These are phyloP conservation scores for Boechera divaricarpa DNA, from an alignment of 345 rosid species.

Conservation along the genomic window DNA sequence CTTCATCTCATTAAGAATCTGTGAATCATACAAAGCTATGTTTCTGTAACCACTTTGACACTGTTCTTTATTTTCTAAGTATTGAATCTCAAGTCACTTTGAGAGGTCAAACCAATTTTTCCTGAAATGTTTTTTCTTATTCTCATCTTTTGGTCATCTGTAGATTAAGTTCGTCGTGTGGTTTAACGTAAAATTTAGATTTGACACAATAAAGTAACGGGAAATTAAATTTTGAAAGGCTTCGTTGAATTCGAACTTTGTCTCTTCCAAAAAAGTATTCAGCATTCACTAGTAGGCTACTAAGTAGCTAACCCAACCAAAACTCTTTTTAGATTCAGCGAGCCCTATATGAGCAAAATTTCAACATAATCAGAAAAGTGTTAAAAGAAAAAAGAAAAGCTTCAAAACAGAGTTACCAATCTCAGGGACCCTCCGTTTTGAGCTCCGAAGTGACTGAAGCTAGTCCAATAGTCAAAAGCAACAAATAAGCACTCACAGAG, in stretches of 20 bases:
- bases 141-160: background rate
- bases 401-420: background rate
- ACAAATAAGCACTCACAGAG: background rate
- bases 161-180: background rate
- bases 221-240: background rate
- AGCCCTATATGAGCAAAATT: background rate
- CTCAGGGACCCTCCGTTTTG: background rate
- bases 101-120: background rate
- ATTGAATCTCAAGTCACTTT: background rate
- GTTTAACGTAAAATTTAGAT: background rate
- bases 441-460: background rate
- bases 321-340: background rate
- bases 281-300: background rate
- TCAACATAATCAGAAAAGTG: background rate
- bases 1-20: slow-evolving; percentile 17
- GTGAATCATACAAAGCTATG: background rate
- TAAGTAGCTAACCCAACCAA: background rate
- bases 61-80: background rate
- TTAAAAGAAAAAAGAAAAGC: background rate
- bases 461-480: background rate
- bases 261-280: background rate
- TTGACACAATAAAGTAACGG: background rate
- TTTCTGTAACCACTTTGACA: slow-evolving; percentile 16
- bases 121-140: background rate
- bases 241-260: background rate